Evolutionary conservation across 805 yeast species (phyloP).

Genomic region (Candida chilensis): DNA sequence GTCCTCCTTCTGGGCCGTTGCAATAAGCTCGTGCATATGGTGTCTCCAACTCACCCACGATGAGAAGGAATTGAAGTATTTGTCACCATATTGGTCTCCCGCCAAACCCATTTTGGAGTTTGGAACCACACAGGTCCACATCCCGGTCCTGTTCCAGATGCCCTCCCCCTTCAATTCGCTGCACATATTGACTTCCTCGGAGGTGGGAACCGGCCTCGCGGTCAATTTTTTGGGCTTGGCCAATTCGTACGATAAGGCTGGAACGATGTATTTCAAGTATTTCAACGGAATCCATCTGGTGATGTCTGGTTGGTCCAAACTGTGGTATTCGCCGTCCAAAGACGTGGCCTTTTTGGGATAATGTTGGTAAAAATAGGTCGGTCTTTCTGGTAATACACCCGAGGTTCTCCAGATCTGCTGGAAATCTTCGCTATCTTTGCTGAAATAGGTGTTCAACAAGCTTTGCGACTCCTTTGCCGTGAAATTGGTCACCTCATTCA

Average conservation of each 20-base stretch:
- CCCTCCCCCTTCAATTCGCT: background rate
- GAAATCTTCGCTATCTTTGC: background rate
- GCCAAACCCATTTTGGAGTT: too few species aligned
- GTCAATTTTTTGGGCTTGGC: background rate
- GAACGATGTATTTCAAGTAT: conserved; percentile 1
- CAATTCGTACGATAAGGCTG: background rate
- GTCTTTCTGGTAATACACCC: background rate
- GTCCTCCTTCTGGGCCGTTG: background rate
- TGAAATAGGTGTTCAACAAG: too few species aligned
- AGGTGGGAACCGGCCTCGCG: background rate
- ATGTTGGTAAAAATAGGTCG: background rate
- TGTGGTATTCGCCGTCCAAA: background rate
- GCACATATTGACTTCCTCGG: background rate
- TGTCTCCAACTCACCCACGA: background rate
- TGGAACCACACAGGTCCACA: background rate
- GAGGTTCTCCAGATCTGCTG: background rate
- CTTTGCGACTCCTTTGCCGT: too few species aligned
- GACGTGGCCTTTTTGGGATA: conserved; percentile 1
- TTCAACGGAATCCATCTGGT: background rate
- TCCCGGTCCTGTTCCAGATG: background rate
- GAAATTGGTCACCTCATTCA: too few species aligned
- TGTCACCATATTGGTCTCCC: background rate
- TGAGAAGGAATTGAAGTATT: background rate
- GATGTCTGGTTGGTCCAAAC: background rate
- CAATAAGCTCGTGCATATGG: background rate